Conservation (phyloP, 495 filamentous ascomycete species). For the Bryoglossum gracile region DNA sequence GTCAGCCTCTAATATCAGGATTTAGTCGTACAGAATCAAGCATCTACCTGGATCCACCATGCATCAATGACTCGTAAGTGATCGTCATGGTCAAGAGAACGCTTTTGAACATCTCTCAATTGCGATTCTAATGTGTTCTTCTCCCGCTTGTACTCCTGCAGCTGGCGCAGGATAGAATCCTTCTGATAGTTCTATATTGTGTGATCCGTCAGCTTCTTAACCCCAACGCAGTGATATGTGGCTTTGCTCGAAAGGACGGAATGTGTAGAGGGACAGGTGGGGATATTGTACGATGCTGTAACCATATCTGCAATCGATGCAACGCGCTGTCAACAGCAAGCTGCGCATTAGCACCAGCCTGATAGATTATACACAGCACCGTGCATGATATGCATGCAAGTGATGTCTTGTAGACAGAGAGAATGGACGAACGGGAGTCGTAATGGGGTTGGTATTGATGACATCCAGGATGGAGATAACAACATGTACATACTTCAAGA, state of each 20-base stretch:
- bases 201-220: constrained; percentile 17
- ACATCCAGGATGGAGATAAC: constrained; percentile 1
- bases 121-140: constrained; percentile 68
- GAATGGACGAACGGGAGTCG: constrained; percentile 4
- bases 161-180: constrained; percentile 93
- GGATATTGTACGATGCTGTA: constrained; percentile 14
- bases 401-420: constrained; percentile 20
- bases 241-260: not conserved
- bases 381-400: constrained; percentile 12
- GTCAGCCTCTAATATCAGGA: constrained; percentile 28
- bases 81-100: constrained; percentile 74
- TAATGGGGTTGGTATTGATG: constrained; percentile 2
- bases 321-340: constrained; percentile 38
- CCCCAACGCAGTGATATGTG: not conserved
- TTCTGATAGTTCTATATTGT: constrained; percentile 79
- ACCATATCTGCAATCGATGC: constrained; percentile 27
- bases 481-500: constrained; percentile 64
- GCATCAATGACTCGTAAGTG: constrained; percentile 82
- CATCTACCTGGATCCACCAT: constrained; percentile 80
- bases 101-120: constrained; percentile 67
- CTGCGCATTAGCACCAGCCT: constrained; percentile 42
- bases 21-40: constrained; percentile 23
- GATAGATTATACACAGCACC: constrained; percentile 27
- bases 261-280: constrained; percentile 10
- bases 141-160: constrained; percentile 94